Evolutionary conservation across 2,329 filamentous ascomycete genomes (phyloP), one percentile per base, ranked within the genome.

Genomic region (Penicillium sp.): DNA sequence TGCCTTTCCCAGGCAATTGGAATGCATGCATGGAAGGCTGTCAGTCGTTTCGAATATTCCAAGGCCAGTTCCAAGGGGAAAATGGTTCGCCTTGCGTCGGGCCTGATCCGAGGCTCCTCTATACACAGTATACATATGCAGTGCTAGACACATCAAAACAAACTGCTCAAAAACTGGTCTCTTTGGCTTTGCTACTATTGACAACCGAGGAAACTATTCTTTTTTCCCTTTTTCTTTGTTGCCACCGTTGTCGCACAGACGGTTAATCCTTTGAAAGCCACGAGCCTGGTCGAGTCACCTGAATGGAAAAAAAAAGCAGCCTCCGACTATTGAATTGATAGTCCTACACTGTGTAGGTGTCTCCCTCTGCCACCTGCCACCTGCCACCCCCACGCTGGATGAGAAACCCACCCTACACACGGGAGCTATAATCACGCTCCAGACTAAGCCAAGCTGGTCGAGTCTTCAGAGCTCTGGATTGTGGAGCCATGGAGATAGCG

Each of bases 181-280:
- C 36, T 42, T 44, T 50, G 39, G 36, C 40, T 46, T 49, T 44
- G 39, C 44, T 48, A 55, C 49, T 50, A 47, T 51, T 44, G n/a
- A 11, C 27, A 18, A 18, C n/a, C 32, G 27, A 20, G n/a, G 26
- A 27, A 34, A 42, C 16, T 38, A 11, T 26, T 5, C 31, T 9
- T 18, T 40, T 24, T 23, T 34, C 37, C 26, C 38, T 44, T 45
- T 47, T 42, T 28, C 38, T 44, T 45, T 47, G 44, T 46, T 47
- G 50, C 59, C 56, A 57, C 56, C 56, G 58, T 62, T 60, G 49
- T 58, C 51, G 59, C 60, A 63, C 59, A 59, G 61, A 60, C 60
- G 27, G 36, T 22, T 36, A 42, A 41, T 41, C 38, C 14, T 34
- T 36, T 42, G 32, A 32, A 41, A 11, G 22, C 43, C 49, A 55